These are phyloP conservation scores for Alternaria triticimaculans DNA, from an alignment of 2,329 filamentous ascomycete genomes.

Conservation along the genomic window DNA sequence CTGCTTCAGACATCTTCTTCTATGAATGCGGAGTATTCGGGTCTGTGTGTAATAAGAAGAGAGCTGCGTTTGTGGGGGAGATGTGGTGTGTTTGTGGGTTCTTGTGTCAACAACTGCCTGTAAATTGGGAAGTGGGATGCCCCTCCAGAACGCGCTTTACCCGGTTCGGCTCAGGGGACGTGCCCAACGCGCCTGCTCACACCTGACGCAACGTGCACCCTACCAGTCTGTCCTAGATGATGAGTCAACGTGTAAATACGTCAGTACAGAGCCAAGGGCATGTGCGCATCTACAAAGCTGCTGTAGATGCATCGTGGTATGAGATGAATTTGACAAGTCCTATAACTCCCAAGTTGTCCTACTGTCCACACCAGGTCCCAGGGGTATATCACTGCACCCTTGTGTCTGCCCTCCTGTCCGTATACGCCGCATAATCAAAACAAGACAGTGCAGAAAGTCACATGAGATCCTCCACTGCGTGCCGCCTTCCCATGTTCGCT, in stretches of 20 bases:
- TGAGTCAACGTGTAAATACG: not conserved
- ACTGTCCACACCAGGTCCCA: conserved; percentile 11
- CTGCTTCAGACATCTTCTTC: conserved; percentile 46
- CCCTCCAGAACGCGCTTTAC: conserved; percentile 12
- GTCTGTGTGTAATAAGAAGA: conserved; percentile 8
- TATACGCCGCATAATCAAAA: conserved; percentile 28
- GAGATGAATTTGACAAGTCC: conserved; percentile 2
- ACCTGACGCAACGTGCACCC: not conserved
- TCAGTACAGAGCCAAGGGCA: not conserved
- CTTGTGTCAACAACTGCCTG: conserved; percentile 11
- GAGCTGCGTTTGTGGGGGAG: conserved; percentile 15
- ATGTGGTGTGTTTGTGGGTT: conserved; percentile 7
- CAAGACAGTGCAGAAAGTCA: not conserved
- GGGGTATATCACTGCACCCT: conserved; percentile 17
- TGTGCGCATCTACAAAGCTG: not conserved
- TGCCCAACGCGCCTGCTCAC: conserved; percentile 7
- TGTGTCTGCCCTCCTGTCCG: not conserved
- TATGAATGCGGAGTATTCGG: conserved; percentile 4
- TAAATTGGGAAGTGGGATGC: conserved; percentile 19
- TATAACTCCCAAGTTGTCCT: conserved; percentile 9
- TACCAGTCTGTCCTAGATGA: not conserved
- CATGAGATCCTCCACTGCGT: not conserved
- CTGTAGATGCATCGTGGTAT: not conserved
- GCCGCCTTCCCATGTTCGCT: not conserved
- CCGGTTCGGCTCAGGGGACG: conserved; percentile 16